Percentiles rank a stretch among this genome's conserved stretches.
Evolutionary conservation across 129 eudicot genomes (phyloP).

Genomic region (Helichrysum umbraculigerum): DNA sequence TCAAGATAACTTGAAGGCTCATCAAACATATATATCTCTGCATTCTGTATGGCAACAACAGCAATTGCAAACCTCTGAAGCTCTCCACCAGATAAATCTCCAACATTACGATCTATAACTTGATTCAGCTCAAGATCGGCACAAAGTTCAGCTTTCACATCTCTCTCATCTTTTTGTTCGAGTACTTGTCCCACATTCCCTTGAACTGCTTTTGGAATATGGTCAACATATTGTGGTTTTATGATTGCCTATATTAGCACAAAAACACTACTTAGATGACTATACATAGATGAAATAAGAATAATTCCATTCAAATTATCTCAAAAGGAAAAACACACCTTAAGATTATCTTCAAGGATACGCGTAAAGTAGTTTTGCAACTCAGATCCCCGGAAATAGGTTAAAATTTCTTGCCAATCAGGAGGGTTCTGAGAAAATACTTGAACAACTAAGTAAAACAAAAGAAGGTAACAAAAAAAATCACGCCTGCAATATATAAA

Average conservation of each 20-base stretch:
- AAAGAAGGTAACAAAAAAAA: not conserved
- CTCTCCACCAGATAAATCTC: constrained; percentile 97
- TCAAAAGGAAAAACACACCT: constrained; percentile 42
- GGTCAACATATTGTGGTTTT: constrained; percentile 96
- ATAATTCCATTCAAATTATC: not conserved
- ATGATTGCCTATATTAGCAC: constrained; percentile 65
- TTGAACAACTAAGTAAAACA: not conserved
- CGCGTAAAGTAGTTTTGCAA: constrained; percentile 94
- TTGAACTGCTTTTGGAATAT: constrained; percentile 98
- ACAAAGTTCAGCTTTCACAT: constrained; percentile 63
- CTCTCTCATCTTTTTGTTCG: constrained; percentile 88
- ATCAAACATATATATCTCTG: constrained; percentile 88
- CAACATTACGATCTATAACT: constrained; percentile 94
- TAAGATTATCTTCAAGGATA: constrained; percentile 89
- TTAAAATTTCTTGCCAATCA: constrained; percentile 96
- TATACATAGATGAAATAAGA: not conserved
- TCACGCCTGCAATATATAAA: not conserved
- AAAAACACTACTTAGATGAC: not conserved
- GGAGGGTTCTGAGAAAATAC: constrained; percentile 79
- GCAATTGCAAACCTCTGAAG: constrained; percentile 98
- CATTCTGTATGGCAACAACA: constrained; percentile 79
- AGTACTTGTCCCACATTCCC: constrained; percentile 96
- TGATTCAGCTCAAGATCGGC: constrained; percentile 82
- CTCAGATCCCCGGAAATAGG: constrained; percentile 93
- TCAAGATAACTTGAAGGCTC: constrained; percentile 95